Conservation (phyloP, 2,329 filamentous ascomycete genomes). For the Hypomyces rosellus region DNA sequence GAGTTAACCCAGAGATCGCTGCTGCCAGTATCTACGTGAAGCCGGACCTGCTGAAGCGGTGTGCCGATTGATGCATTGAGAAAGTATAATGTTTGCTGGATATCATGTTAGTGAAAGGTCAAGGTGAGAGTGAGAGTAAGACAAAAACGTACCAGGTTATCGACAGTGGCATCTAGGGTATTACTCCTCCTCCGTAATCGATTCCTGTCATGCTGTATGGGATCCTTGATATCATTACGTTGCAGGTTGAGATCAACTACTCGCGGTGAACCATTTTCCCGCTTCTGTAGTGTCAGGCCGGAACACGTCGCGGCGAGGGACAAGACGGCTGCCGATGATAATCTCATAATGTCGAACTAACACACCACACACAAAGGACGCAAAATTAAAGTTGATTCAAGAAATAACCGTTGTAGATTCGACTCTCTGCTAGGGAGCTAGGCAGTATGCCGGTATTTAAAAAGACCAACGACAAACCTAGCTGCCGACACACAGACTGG, state of each 20-base stretch:
- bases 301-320: neutral
- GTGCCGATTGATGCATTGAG: constrained; percentile 58
- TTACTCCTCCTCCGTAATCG: constrained; percentile 35
- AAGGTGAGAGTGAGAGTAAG: neutral
- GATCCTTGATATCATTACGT: constrained; percentile 30
- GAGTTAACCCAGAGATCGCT: constrained; percentile 69
- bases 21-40: constrained; percentile 63
- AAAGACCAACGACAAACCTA: no score
- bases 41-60: constrained; percentile 48
- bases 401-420: no score
- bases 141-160: constrained; percentile 45
- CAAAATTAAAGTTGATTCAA: no score
- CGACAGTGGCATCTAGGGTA: constrained; percentile 39
- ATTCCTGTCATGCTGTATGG: constrained; percentile 38
- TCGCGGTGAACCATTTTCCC: constrained; percentile 29
- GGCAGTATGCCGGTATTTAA: no score
- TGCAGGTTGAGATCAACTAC: constrained; percentile 43
- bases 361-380: no score
- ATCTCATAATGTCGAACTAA: constrained; percentile 21
- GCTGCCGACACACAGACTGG: no score
- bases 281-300: constrained; percentile 24
- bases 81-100: constrained; percentile 56
- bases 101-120: neutral
- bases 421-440: no score
- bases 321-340: constrained; percentile 16